Evolutionary conservation across 352 stramenopile genomes (phyloP).

Genomic region (Globisporangium paddicum): DNA sequence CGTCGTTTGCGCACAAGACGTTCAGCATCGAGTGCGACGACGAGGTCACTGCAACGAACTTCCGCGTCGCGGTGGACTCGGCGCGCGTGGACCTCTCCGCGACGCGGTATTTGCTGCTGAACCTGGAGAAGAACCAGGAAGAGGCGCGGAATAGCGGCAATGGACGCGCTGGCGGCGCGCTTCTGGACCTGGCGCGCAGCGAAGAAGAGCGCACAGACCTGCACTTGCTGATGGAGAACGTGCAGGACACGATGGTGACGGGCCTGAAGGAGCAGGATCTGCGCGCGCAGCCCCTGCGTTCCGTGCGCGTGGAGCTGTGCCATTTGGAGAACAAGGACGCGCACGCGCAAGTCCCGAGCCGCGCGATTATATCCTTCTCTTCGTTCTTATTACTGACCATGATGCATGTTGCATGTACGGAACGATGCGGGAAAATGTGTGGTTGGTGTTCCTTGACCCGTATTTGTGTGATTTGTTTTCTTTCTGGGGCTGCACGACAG

Average conservation of each 20-base stretch:
- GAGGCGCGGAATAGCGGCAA: slow-evolving; percentile 33
- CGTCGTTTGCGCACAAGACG: slow-evolving; percentile 29
- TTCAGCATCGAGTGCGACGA: slow-evolving; percentile 78
- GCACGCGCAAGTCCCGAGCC: slow-evolving; percentile 67
- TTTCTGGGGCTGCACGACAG: slow-evolving; percentile 33
- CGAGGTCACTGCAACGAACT: slow-evolving; percentile 53
- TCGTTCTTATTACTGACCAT: slow-evolving; percentile 6
- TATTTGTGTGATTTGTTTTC: background rate
- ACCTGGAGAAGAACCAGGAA: slow-evolving; percentile 79
- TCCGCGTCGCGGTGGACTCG: slow-evolving; percentile 74
- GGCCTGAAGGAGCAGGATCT: slow-evolving; percentile 66
- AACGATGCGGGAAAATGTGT: slow-evolving; percentile 3
- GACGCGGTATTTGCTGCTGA: slow-evolving; percentile 76
- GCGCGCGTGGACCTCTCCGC: slow-evolving; percentile 66
- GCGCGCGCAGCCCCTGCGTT: slow-evolving; percentile 66
- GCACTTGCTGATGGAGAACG: slow-evolving; percentile 75
- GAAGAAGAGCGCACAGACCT: slow-evolving; percentile 71
- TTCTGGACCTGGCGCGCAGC: slow-evolving; percentile 21
- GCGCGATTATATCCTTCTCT: slow-evolving; percentile 41
- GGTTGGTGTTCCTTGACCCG: slow-evolving; percentile 12
- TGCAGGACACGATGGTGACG: slow-evolving; percentile 78
- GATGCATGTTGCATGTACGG: slow-evolving; percentile 1
- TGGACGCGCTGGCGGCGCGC: background rate
- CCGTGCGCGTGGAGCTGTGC: slow-evolving; percentile 77
- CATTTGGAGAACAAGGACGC: slow-evolving; percentile 87